Evolutionary conservation across 169 alveolate genomes (phyloP), one percentile per base, ranked within the genome.

Genomic region (Cryptosporidium meleagridis): DNA sequence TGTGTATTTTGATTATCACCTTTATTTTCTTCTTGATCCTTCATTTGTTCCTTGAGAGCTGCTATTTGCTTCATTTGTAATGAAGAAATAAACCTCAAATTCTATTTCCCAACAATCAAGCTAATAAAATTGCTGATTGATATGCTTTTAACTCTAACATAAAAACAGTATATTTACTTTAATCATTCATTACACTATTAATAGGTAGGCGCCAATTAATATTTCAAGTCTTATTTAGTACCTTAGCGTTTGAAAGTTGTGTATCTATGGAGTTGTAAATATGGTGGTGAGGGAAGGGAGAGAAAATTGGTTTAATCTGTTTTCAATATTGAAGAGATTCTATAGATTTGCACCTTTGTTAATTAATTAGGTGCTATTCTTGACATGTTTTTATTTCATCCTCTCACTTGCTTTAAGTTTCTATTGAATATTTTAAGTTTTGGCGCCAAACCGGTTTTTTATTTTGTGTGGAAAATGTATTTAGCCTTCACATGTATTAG

Each of bases 11-110:
- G 31, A 23, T 9, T 31, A 31, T 65, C 72, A 26, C 44, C 33
- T 10, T 59, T 45, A n/a, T 44, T 33, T 35, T 53, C 86, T 31
- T 59, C 86, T 16, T n/a, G 86, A 29, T 55, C 71, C 52, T 59
- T 26, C 33, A n/a, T 41, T 73, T 35, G 70, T 26, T 73, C 71
- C 14, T 58, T 73, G 33, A 21, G 86, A 33, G 53, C 58, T 10
- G 59, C 21, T 35, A n/a, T 23, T 16, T 55, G 71, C 48, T 73
- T 51, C 86, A 73, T 73, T 37, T 8, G 41, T 35, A 31, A 37
- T 35, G 72, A 33, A 33, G 72, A 33, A 65, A 37, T 14, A 65
- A 37, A 18, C 52, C 72, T 65, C 72, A 65, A 65, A 65, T 31
- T 31, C 53, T 65, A 33, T 29, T 65, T 65, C 72, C 72, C 41